phyloP scores from a whole-genome alignment of 1,284 basidiomycete species.

The Trichosporon asahii region DNA sequence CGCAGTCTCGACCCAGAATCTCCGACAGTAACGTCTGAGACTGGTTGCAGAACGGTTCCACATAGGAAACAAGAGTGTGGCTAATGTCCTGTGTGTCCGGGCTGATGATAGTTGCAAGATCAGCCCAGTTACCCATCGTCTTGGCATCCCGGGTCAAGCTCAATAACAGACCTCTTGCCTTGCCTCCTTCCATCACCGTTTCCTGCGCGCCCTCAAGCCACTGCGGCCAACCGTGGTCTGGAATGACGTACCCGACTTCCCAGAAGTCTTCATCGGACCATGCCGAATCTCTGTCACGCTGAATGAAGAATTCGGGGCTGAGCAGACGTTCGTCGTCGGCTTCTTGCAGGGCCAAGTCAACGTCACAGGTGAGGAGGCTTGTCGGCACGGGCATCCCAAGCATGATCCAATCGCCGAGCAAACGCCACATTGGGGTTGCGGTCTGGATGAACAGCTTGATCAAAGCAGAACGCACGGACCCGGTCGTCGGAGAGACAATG shows the following conservation, averaged over 20 bases:
- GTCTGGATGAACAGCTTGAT: slow-evolving; percentile 62
- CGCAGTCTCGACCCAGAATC: slow-evolving; percentile 67
- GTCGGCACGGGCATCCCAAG: slow-evolving; percentile 62
- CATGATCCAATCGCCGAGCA: slow-evolving; percentile 68
- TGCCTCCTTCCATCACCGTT: slow-evolving; percentile 67
- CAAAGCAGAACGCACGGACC: slow-evolving; percentile 44
- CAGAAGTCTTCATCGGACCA: slow-evolving; percentile 71
- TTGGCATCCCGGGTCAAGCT: slow-evolving; percentile 34
- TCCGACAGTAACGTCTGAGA: slow-evolving; percentile 60
- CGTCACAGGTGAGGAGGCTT: slow-evolving; percentile 25
- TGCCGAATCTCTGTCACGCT: slow-evolving; percentile 63
- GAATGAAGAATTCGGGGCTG: slow-evolving; percentile 72
- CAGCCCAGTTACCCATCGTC: slow-evolving; percentile 35
- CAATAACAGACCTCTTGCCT: slow-evolving; percentile 69
- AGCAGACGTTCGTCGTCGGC: slow-evolving; percentile 55
- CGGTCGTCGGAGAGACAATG: slow-evolving; percentile 52
- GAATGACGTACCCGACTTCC: slow-evolving; percentile 66
- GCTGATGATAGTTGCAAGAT: slow-evolving; percentile 15
- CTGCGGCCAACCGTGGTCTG: slow-evolving; percentile 51
- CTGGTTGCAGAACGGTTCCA: slow-evolving; percentile 61
- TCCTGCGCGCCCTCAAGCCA: slow-evolving; percentile 51
- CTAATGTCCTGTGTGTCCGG: slow-evolving; percentile 51
- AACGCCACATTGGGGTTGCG: slow-evolving; percentile 68
- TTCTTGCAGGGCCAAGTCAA: slow-evolving; percentile 48
- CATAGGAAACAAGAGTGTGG: slow-evolving; percentile 51